These are phyloP conservation scores for Eruca vesicaria DNA, from an alignment of 441 rosid species.

Conservation along the genomic window DNA sequence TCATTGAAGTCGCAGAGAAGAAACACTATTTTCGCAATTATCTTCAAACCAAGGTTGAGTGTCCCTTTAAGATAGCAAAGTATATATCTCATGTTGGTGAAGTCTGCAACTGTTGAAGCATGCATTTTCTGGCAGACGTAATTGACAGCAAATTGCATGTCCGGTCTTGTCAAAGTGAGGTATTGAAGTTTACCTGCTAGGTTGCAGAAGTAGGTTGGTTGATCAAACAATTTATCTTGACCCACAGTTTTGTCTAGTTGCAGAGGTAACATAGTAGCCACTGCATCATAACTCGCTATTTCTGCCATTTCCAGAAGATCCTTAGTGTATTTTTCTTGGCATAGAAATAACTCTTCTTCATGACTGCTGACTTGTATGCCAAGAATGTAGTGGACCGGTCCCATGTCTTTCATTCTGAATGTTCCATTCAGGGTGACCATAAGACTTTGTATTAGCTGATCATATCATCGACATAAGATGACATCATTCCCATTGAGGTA, in stretches of 20 bases:
- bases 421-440: background rate
- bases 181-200: background rate
- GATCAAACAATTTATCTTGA: background rate
- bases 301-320: background rate
- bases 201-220: background rate
- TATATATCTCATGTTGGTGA: background rate
- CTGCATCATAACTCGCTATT: background rate
- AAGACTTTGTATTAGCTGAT: background rate
- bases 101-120: background rate
- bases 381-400: background rate
- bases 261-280: background rate
- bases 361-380: background rate
- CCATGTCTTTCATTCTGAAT: background rate
- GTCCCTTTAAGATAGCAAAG: background rate
- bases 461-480: background rate
- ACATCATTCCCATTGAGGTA: background rate
- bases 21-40: too few relatives aligned
- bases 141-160: background rate
- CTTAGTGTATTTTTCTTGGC: background rate
- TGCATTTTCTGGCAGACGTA: background rate
- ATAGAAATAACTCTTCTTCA: background rate
- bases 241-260: background rate
- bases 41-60: background rate
- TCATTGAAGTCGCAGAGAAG: background rate
- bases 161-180: background rate